phyloP scores from a whole-genome alignment of 2,329 filamentous ascomycete genomes.

The Aspergillus pseudotamarii region DNA sequence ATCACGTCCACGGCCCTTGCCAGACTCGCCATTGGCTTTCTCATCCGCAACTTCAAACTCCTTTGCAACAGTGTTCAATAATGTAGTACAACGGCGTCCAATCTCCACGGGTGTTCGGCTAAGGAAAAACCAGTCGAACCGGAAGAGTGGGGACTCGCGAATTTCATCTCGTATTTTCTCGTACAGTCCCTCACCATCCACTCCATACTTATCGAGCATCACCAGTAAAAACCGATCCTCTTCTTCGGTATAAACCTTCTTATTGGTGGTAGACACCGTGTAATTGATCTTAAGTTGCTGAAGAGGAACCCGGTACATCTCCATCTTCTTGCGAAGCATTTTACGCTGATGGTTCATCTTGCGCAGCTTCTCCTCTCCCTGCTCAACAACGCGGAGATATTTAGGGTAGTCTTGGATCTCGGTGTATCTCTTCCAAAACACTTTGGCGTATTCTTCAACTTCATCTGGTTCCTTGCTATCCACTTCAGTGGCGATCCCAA shows the following conservation, averaged over 20 bases:
- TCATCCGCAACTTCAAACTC: constrained; percentile 77
- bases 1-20: constrained; percentile 64
- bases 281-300: constrained; percentile 99
- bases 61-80: constrained; percentile 90
- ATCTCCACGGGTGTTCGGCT: constrained; percentile 92
- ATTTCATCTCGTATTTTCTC: constrained; percentile 98
- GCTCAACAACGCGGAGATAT: constrained; percentile 84
- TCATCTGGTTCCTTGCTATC: constrained; percentile 86
- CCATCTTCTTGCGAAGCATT: constrained; percentile 92
- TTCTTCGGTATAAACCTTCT: constrained; percentile 99
- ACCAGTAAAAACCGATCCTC: constrained; percentile 95
- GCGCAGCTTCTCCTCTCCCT: constrained; percentile 85
- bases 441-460: constrained; percentile 87
- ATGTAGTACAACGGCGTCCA: constrained; percentile 85
- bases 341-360: constrained; percentile 92
- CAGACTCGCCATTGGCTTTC: constrained; percentile 60
- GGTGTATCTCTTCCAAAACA: constrained; percentile 94
- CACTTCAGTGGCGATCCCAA: constrained; percentile 82
- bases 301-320: constrained; percentile 92
- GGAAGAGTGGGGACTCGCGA: constrained; percentile 88
- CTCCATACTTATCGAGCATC: constrained; percentile 85
- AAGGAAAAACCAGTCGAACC: constrained; percentile 99
- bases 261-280: constrained; percentile 97
- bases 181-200: constrained; percentile 87
- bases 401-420: constrained; percentile 89